Evolutionary conservation across 306 rosid species (phyloP).

Genomic region (Prunus davidiana): DNA sequence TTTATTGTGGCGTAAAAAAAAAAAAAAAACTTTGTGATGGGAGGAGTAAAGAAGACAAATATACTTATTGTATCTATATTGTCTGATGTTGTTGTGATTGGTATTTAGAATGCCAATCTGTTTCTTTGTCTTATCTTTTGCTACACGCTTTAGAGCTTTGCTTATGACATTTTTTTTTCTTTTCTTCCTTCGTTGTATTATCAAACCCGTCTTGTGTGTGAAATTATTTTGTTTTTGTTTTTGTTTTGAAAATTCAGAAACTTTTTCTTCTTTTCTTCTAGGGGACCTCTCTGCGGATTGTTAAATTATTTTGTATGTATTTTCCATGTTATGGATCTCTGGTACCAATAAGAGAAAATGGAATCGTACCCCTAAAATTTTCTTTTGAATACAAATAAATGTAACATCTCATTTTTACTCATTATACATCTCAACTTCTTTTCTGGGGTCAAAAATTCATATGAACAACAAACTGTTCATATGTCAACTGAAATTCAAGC

Average conservation of each 20-base stretch:
- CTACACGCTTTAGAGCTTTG: slow-evolving; percentile 18
- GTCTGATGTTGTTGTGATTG: slow-evolving; percentile 51
- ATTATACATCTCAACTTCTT: too few species aligned
- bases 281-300: too few species aligned
- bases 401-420: too few species aligned
- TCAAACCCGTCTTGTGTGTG: slow-evolving; percentile 17
- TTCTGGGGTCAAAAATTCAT: too few species aligned
- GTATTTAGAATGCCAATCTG: slow-evolving; percentile 36
- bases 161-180: slow-evolving; percentile 16
- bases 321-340: too few species aligned
- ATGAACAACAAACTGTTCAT: too few species aligned
- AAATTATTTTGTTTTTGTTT: slow-evolving; percentile 1
- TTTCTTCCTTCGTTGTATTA: slow-evolving; percentile 20
- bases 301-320: too few species aligned
- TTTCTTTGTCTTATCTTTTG: slow-evolving; percentile 20
- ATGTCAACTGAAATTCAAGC: too few species aligned
- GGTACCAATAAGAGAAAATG: too few species aligned
- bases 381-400: too few species aligned
- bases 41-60: slow-evolving; percentile 55
- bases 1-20: slow-evolving; percentile 42
- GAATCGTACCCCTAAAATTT: too few species aligned
- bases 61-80: slow-evolving; percentile 58
- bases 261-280: not conserved
- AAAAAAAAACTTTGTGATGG: slow-evolving; percentile 45
- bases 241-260: not conserved